Percentiles rank a stretch among this genome's conserved stretches.
Conservation (phyloP, 164 flowering plant species). For the Buxus sempervirens region DNA sequence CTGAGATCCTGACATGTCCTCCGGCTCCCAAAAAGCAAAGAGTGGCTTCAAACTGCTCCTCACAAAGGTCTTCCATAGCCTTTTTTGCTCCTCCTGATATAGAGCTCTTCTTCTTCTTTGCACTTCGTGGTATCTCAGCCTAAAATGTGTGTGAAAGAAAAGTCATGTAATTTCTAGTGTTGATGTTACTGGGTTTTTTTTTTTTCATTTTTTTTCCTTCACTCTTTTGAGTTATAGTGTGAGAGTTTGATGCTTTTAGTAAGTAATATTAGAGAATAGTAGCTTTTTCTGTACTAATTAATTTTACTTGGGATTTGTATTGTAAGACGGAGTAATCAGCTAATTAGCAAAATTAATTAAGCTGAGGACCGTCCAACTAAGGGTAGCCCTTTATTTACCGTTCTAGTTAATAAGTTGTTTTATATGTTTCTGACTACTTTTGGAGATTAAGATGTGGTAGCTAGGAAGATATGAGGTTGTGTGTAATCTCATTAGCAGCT, state of each 20-base stretch:
- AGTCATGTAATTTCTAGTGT: background rate
- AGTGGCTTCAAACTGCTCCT: conserved; percentile 12
- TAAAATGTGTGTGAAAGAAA: background rate
- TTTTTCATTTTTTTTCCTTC: background rate
- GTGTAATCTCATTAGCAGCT: conserved; percentile 8
- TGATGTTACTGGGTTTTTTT: background rate
- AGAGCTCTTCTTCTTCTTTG: conserved; percentile 48
- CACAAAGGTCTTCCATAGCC: conserved; percentile 23
- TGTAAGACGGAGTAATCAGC: conserved; percentile 9
- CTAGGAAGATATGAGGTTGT: conserved; percentile 7
- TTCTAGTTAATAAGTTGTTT: background rate
- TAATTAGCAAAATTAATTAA: conserved; percentile 3
- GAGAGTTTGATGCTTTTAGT: background rate
- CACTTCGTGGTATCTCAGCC: conserved; percentile 24
- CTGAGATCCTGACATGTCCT: conserved; percentile 39
- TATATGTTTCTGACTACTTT: background rate
- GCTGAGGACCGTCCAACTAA: background rate
- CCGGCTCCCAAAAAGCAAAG: conserved; percentile 56
- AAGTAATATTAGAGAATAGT: background rate
- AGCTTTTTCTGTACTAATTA: background rate
- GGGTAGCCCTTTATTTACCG: background rate
- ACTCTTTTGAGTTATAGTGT: background rate
- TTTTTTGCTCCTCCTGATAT: conserved; percentile 44
- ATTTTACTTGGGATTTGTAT: background rate
- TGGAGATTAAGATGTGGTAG: conserved; percentile 3